These are phyloP conservation scores for Suillus occidentalis DNA, from an alignment of 768 basidiomycete species.

Conservation along the genomic window DNA sequence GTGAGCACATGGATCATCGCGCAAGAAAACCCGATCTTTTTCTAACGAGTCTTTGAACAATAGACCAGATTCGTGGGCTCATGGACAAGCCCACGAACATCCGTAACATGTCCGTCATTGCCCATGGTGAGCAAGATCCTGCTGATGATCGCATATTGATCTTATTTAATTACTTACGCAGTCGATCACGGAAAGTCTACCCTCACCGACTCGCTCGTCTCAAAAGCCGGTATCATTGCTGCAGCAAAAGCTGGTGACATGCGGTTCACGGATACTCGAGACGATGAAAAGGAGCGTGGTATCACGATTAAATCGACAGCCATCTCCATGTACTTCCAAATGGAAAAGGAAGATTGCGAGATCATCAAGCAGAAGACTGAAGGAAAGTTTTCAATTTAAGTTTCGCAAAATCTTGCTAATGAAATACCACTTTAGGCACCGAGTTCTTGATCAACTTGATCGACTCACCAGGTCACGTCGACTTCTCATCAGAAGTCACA, in stretches of 20 bases:
- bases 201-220: constrained; percentile 97
- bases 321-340: constrained; percentile 99
- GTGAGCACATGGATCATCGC: constrained; percentile 42
- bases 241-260: constrained; percentile 90
- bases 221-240: constrained; percentile 99
- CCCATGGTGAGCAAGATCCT: constrained; percentile 65
- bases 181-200: constrained; percentile 99
- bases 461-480: constrained; percentile 99
- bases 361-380: constrained; percentile 94
- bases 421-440: constrained; percentile 49
- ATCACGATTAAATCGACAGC: constrained; percentile 99
- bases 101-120: constrained; percentile 94
- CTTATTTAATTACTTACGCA: constrained; percentile 32
- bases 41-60: constrained; percentile 11
- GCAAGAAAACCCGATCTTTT: background rate
- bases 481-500: constrained; percentile 99
- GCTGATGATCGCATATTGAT: constrained; percentile 14
- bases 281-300: constrained; percentile 99
- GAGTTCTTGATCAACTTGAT: constrained; percentile 99
- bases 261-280: constrained; percentile 96
- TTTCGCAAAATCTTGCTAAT: constrained; percentile 13
- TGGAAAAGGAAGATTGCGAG: constrained; percentile 82
- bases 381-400: constrained; percentile 47
- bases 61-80: constrained; percentile 83
- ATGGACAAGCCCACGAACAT: constrained; percentile 93